phyloP scores from a whole-genome alignment of 257 asterid species.

The Voacanga thouarsii region DNA sequence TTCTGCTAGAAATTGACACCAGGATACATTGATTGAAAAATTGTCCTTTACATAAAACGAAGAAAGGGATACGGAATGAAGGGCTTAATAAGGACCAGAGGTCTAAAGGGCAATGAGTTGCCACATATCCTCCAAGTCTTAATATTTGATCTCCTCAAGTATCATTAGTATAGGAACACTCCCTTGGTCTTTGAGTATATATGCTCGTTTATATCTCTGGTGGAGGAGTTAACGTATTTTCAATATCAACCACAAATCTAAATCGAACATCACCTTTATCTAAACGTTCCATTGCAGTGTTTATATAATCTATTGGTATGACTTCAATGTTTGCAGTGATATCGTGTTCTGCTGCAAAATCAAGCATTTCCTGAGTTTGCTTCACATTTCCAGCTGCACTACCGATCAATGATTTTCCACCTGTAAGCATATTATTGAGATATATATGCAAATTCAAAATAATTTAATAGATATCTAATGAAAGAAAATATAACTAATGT shows the following conservation, averaged over 20 bases:
- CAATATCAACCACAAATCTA: slow-evolving; percentile 29
- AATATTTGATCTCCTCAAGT: too few species aligned
- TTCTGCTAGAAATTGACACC: too few species aligned
- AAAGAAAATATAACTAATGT: too few species aligned
- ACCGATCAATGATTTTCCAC: slow-evolving; percentile 27
- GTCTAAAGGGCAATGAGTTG: too few species aligned
- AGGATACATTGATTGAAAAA: too few species aligned
- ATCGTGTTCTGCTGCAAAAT: slow-evolving; percentile 25
- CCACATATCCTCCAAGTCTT: too few species aligned
- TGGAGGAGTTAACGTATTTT: slow-evolving; percentile 22
- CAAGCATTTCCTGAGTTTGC: slow-evolving; percentile 32
- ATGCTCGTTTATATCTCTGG: too few species aligned
- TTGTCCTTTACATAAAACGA: too few species aligned
- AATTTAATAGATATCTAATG: neutral
- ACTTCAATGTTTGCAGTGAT: slow-evolving; percentile 29
- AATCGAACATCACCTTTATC: slow-evolving; percentile 25
- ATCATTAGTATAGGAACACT: too few species aligned
- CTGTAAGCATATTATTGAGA: neutral
- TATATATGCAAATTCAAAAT: neutral
- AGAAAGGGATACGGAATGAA: too few species aligned
- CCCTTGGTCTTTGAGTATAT: too few species aligned
- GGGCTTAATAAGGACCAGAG: too few species aligned
- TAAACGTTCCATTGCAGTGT: slow-evolving; percentile 31
- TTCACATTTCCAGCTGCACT: slow-evolving; percentile 25
- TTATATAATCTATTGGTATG: slow-evolving; percentile 21